A percentile compares a stretch with the other conserved stretches of the same genome.
Conservation (phyloP, 1,139 yeast species). For the Kodamaea ohmeri region DNA sequence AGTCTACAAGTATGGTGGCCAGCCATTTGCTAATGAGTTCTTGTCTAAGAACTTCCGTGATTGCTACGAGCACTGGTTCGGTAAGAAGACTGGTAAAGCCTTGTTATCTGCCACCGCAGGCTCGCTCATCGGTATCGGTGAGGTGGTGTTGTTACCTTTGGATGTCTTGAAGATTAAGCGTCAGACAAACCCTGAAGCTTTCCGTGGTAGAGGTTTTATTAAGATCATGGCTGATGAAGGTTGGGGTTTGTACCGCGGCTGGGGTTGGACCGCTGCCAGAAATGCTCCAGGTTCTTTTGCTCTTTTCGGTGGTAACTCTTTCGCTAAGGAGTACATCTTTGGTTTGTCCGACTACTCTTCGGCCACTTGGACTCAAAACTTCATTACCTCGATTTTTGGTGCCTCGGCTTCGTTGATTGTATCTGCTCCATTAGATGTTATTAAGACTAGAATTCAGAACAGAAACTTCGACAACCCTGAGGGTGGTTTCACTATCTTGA, state of each 20-base stretch:
- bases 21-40: slow-evolving; percentile 95
- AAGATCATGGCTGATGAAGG: slow-evolving; percentile 90
- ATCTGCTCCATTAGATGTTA: slow-evolving; percentile 96
- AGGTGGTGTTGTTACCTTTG: slow-evolving; percentile 88
- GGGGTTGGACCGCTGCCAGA: slow-evolving; percentile 99
- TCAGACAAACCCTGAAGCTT: slow-evolving; percentile 98
- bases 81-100: slow-evolving; percentile 95
- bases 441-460: slow-evolving; percentile 97
- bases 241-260: slow-evolving; percentile 89
- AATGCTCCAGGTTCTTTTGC: slow-evolving; percentile 99
- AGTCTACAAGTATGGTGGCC: slow-evolving; percentile 98
- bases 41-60: slow-evolving; percentile 71
- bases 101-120: slow-evolving; percentile 97
- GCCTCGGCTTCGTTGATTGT: slow-evolving; percentile 97
- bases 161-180: slow-evolving; percentile 97
- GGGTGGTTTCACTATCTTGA: slow-evolving; percentile 86
- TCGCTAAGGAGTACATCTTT: slow-evolving; percentile 93
- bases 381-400: slow-evolving; percentile 94
- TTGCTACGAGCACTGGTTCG: slow-evolving; percentile 72
- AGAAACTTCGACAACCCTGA: slow-evolving; percentile 94
- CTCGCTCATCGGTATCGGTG: slow-evolving; percentile 95
- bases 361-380: slow-evolving; percentile 95
- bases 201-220: slow-evolving; percentile 94
- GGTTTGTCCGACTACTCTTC: slow-evolving; percentile 80
- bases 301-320: slow-evolving; percentile 96